Evolutionary conservation across 179 eudicot genomes (phyloP), one percentile per base, ranked within the genome.

Genomic region (Beta lomatogona): DNA sequence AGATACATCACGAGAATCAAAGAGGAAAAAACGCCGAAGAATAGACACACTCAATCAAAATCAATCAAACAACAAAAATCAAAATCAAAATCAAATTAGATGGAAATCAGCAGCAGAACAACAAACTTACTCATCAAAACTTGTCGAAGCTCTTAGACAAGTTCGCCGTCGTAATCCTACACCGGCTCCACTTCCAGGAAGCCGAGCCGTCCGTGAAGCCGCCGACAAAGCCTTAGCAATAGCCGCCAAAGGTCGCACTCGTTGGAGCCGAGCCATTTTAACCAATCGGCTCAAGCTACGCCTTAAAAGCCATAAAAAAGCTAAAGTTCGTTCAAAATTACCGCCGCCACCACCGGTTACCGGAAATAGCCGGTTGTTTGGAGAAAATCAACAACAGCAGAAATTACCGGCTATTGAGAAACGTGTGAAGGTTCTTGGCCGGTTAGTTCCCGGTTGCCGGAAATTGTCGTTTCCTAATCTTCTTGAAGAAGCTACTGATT

Each of bases 231-330:
- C 90, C 31, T 88, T 94, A 10, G 98, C 98, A 44, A 82, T 82
- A 18, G 84, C 96, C 57, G 97, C 94, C 19, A 87, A 83, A 67
- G 97, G 97, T 5, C 88, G 89, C 1, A 87, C 91, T 2, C 91
- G 90, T 10, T 94, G 98, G 98, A 93, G 98, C 87, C 88, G 95
- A 3, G 93, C 98, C 46, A 90, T 94, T n/a, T 88, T 93, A 41
- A 77, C 86, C 4, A 86, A 78, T 53, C 91, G 91, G 25, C 89
- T 90, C 58, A 90, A 88, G 54, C 55, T 88, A 7, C 84, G 85
- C 50, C 84, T 83, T 4, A 86, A 70, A 15, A 84, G 59, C 58
- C 87, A 82, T 58, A 87, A 83, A 83, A 91, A 89, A 67, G 87
- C 81, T 15, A 88, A 82, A 66, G 77, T 80, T 71, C 77, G 79